Percentiles rank a stretch among this genome's conserved stretches.
These are phyloP conservation scores for Ogataea thermomethanolica DNA, from an alignment of 805 yeast species.

Conservation along the genomic window DNA sequence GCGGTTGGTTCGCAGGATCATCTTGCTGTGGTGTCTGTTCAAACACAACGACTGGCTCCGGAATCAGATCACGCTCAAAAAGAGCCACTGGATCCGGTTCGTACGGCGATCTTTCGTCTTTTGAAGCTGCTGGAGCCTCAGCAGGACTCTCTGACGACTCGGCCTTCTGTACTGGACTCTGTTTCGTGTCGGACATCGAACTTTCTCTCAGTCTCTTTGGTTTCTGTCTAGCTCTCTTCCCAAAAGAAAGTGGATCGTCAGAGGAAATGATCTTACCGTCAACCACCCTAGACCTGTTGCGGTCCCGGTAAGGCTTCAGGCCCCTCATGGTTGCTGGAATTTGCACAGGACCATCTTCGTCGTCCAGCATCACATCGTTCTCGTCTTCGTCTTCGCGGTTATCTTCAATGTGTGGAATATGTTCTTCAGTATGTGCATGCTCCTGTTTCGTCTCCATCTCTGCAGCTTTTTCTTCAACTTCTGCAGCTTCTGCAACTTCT, in stretches of 20 bases:
- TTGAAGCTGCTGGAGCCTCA: neutral
- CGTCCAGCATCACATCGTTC: constrained; percentile 2
- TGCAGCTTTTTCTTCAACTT: neutral
- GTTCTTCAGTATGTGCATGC: neutral
- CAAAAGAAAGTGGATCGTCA: constrained; percentile 21
- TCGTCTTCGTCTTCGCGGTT: constrained; percentile 1
- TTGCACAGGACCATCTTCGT: neutral
- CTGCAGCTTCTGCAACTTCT: constrained; percentile 2
- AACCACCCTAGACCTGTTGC: neutral
- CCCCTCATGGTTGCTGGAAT: too few relatives aligned
- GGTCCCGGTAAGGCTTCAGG: too few relatives aligned
- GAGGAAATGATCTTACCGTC: constrained; percentile 12
- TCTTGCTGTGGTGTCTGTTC: too few relatives aligned
- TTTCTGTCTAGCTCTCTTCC: constrained; percentile 4
- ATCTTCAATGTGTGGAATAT: too few relatives aligned
- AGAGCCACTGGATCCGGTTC: too few relatives aligned
- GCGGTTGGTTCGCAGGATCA: too few relatives aligned
- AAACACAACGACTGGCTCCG: too few relatives aligned
- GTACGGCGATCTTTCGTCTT: too few relatives aligned
- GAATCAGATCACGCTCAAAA: too few relatives aligned
- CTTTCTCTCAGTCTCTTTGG: neutral
- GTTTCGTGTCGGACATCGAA: neutral
- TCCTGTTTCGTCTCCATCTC: neutral
- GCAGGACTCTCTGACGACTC: neutral
- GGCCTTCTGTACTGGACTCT: neutral